Base-by-base conservation (phyloP, 164 flowering plant species). In the Magnolia officinalis region DNA sequence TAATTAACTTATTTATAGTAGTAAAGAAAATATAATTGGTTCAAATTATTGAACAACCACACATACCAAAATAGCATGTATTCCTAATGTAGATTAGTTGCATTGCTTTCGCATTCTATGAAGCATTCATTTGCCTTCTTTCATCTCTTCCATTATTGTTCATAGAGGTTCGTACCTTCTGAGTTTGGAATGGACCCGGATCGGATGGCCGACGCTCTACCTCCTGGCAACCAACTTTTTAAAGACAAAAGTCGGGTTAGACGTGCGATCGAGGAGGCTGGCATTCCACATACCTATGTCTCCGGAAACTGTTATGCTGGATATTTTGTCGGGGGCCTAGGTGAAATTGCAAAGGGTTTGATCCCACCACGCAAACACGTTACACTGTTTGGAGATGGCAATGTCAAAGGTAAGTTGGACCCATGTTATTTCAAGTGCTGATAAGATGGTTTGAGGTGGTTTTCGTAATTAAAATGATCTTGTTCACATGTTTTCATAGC, bases 211-310 rank as follows among this genome's bases (percentile, higher is more conserved):
- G 21, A 71, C 18, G 59, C 75, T 14, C 75, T 72, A 20, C 50
- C 75, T 4, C 75, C 50, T 1, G 65, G 50, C 45, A 58, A 72
- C 65, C 50, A 72, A 59, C 52, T 58, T 4, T 58, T 61, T 66
- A 58, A 26, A 21, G 67, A 72, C 14, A 72, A 72, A 66, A 52
- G 67, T 49, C 59, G 29, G 50, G 75, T 72, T 3, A 59, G 75
- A 59, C 37, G 75, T 0, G 75, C 75, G 1, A 72, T 72, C 67
- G 75, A 72, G 23, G 75, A 20, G 2, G 75, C 67, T 4, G 67
- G 75, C 66, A 72, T 72, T 29, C 75, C 75, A 8, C 67, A 72
- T 66, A 72, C 75, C 21, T 72, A 72, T 59, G 52, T 72, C 21
- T 72, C 75, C 0, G 75, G 59, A 24, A 72, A 72, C 51, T 72